These are phyloP conservation scores for Fusarium solani-melongenae DNA, from an alignment of 2,329 filamentous ascomycete genomes.

Conservation along the genomic window DNA sequence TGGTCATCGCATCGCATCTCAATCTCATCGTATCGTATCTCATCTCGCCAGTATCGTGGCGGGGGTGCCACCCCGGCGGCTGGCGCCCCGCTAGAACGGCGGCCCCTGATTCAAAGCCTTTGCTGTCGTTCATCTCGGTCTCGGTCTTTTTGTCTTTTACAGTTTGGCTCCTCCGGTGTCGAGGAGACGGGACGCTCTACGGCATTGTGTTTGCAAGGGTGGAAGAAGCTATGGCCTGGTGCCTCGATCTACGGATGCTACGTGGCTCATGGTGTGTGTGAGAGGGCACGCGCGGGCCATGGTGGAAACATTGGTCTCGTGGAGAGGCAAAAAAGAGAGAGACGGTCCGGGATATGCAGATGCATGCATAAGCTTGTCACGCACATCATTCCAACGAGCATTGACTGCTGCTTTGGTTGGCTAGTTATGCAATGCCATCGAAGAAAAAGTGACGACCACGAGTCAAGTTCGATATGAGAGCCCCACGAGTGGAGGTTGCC, in stretches of 20 bases:
- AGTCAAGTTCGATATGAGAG: constrained; percentile 19
- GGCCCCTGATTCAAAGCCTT: constrained; percentile 27
- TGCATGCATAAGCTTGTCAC: constrained; percentile 16
- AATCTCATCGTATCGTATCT: constrained; percentile 40
- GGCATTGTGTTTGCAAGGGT: not conserved
- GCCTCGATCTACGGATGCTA: not conserved
- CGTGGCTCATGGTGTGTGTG: not conserved
- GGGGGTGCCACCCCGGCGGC: constrained; percentile 23
- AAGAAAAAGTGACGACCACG: not conserved
- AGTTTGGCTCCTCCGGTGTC: not conserved
- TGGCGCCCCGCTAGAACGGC: constrained; percentile 22
- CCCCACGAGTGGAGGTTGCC: constrained; percentile 22
- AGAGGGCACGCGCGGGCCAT: not conserved
- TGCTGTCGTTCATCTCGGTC: constrained; percentile 7
- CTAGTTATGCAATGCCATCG: not conserved
- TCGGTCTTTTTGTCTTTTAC: constrained; percentile 6
- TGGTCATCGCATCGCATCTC: constrained; percentile 38
- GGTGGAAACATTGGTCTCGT: not conserved
- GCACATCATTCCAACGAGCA: constrained; percentile 14
- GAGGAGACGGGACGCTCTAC: not conserved
- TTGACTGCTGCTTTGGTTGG: not conserved
- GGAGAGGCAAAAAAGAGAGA: not conserved
- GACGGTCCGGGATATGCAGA: not conserved
- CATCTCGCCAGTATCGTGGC: constrained; percentile 37
- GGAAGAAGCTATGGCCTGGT: not conserved